A percentile compares a stretch with the other conserved stretches of the same genome.
Conservation (phyloP, 2,329 filamentous ascomycete species). For the Aspergillus flavus region DNA sequence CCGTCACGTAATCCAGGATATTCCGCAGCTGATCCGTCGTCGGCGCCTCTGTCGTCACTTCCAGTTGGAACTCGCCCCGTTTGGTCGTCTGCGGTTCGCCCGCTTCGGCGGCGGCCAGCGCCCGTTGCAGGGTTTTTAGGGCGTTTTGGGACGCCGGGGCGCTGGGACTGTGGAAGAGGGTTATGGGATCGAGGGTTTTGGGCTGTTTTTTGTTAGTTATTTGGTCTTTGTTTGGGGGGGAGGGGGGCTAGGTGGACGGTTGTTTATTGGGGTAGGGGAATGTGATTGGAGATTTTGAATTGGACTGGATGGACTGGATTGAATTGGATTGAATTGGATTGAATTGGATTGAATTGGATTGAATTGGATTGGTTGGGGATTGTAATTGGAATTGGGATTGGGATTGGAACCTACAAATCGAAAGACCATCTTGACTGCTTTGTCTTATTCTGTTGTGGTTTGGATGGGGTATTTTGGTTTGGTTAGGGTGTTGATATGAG, state of each 20-base stretch:
- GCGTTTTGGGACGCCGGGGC: constrained; percentile 72
- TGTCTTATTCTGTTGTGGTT: neutral
- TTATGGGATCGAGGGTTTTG: constrained; percentile 87
- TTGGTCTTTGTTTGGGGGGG: neutral
- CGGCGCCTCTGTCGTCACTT: constrained; percentile 77
- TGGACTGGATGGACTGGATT: too few relatives aligned
- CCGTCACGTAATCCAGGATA: constrained; percentile 70
- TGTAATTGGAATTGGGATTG: neutral
- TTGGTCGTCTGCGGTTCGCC: constrained; percentile 70
- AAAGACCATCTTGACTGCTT: constrained; percentile 25
- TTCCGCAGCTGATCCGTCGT: constrained; percentile 81
- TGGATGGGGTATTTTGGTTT: neutral
- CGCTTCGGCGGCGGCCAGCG: constrained; percentile 72
- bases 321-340: too few relatives aligned
- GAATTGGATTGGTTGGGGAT: neutral
- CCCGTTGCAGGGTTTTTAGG: constrained; percentile 77
- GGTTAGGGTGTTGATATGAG: neutral
- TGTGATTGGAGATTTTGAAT: too few relatives aligned
- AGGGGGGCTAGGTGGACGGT: too few relatives aligned
- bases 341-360: neutral
- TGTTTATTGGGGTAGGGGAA: too few relatives aligned
- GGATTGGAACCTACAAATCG: constrained; percentile 23
- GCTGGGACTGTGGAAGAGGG: constrained; percentile 88
- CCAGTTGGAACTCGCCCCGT: constrained; percentile 77
- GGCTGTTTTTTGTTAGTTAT: constrained; percentile 51